These are phyloP conservation scores for Mycosphaerella arachidis DNA, from an alignment of 2,329 filamentous ascomycete species.

Conservation along the genomic window DNA sequence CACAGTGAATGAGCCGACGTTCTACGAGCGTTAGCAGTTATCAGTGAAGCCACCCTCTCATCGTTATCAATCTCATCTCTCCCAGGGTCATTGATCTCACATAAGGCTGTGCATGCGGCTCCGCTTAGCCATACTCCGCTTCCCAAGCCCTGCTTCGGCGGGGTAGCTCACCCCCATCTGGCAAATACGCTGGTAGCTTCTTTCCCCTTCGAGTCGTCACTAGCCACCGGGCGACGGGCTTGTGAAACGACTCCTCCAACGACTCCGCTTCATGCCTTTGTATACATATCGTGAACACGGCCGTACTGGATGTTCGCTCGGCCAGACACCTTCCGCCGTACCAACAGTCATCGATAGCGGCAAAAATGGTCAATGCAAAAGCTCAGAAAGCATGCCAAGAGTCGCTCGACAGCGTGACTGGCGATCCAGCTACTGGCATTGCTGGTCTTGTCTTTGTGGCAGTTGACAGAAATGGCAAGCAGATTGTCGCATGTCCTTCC, in stretches of 20 bases:
- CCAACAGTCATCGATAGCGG: background rate
- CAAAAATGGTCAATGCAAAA: conserved; percentile 23
- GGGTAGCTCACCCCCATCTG: background rate
- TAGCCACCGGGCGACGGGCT: background rate
- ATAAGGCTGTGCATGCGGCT: background rate
- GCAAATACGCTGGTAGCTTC: background rate
- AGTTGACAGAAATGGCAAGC: conserved; percentile 42
- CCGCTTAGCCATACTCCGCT: background rate
- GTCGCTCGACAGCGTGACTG: conserved; percentile 33
- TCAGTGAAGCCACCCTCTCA: too few species aligned
- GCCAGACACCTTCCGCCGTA: background rate
- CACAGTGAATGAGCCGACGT: too few species aligned
- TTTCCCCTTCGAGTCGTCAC: background rate
- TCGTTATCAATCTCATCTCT: background rate
- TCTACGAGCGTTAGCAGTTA: too few species aligned
- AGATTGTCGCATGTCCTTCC: conserved; percentile 40
- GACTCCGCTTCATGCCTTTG: background rate
- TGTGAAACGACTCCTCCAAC: background rate
- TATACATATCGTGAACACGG: background rate
- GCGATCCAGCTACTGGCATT: conserved; percentile 30
- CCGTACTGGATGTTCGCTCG: background rate
- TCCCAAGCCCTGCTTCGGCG: background rate
- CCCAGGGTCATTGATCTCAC: background rate
- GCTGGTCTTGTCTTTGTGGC: conserved; percentile 45
- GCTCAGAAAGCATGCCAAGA: conserved; percentile 35